Base-by-base conservation (phyloP, 257 asterid genomes). In the Lantana camara region DNA sequence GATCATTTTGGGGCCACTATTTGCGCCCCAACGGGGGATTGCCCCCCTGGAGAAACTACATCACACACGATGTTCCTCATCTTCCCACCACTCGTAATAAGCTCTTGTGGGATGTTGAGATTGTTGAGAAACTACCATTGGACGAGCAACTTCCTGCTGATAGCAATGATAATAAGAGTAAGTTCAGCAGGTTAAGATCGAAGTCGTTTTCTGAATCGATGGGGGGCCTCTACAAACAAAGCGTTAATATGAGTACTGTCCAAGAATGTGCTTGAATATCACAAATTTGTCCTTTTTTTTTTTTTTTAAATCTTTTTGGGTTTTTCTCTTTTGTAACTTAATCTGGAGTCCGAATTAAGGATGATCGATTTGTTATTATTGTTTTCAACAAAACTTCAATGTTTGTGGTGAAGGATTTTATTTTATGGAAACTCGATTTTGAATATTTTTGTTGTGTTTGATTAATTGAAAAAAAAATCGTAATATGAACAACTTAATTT, bases 21-120 rank as follows among this genome's bases (percentile, higher is more conserved):
- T 67, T 85, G 16, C 83, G 91, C 13, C 95, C 96, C 3, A 78
- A 82, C 35, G 90, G 96, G 2, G 86, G 96, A 5, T 70, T 88
- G 4, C 95, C 95, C 0, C 96, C 95, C 2, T 88, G 95, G 96
- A 76, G 91, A 30, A 82, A 85, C 71, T 59, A 78, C 3, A 70
- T 89, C 1, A 82, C 92, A 5, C 96, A 89, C 37, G 96, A 89
- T 12, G 29, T 81, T 7, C 91, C 92, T 13, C 81, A 74, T 67
- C 45, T 71, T 44, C 71, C 66, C 7, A 77, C 63, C 11, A 78
- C 84, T 0, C 48, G 54, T 9, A 79, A 75, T 51, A 88, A 88
- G 73, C 51, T 86, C 4, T 57, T 89, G 65, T 85, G 96, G 96
- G 95, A 85, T 40, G 85, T 89, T 17, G 83, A 83, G 64, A 72